Evolutionary conservation across 108 stramenopile species (phyloP).

Genomic region (Chaetoceros muelleri): DNA sequence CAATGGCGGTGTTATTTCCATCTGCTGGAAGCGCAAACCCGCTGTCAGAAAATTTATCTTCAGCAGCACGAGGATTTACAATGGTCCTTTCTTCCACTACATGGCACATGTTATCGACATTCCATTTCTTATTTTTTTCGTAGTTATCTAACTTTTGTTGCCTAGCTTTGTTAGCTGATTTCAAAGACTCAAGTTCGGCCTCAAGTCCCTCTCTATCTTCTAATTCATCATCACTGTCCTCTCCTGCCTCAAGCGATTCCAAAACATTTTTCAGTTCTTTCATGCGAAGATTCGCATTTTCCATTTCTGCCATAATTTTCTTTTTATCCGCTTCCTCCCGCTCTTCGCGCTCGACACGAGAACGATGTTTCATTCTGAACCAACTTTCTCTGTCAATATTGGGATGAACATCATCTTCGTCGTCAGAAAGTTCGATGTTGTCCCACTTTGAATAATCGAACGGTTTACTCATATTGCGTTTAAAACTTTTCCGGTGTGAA

Average conservation of each 20-base stretch:
- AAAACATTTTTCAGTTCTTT: constrained; percentile 61
- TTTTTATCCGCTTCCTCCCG: constrained; percentile 81
- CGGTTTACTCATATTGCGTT: constrained; percentile 62
- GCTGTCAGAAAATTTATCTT: constrained; percentile 47
- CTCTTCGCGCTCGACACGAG: constrained; percentile 90
- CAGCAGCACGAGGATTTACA: constrained; percentile 67
- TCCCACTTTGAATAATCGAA: constrained; percentile 99
- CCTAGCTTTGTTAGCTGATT: constrained; percentile 40
- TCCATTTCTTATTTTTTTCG: constrained; percentile 96
- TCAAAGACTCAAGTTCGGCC: constrained; percentile 69
- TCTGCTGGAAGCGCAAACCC: constrained; percentile 17
- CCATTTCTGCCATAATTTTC: constrained; percentile 72
- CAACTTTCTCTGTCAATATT: constrained; percentile 97
- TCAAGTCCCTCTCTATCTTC: constrained; percentile 74
- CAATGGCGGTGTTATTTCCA: constrained; percentile 1
- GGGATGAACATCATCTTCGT: constrained; percentile 98
- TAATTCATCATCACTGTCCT: constrained; percentile 73
- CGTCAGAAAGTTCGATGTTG: constrained; percentile 94
- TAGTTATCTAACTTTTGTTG: constrained; percentile 77
- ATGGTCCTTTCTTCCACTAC: constrained; percentile 90
- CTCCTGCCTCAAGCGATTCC: constrained; percentile 30
- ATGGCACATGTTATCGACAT: constrained; percentile 94
- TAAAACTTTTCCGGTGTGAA: background rate
- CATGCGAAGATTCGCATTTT: constrained; percentile 69
- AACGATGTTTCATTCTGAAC: constrained; percentile 92